These are phyloP conservation scores for Leishmania guyanensis DNA, from an alignment of 208 protist species.

Conservation along the genomic window DNA sequence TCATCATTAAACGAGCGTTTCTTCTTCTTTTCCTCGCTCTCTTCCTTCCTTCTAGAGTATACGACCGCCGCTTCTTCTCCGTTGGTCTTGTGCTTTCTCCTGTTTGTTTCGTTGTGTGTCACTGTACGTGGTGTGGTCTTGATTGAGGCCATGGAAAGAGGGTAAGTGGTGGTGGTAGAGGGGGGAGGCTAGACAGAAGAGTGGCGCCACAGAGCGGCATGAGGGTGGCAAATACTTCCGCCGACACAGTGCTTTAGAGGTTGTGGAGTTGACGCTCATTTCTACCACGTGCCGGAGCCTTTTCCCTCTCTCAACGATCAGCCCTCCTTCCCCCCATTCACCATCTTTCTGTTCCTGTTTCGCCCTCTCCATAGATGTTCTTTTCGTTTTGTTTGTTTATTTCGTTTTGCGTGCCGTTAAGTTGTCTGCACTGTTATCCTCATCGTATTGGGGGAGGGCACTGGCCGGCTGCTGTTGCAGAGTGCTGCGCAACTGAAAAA, in stretches of 20 bases:
- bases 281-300: not conserved
- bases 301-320: not conserved
- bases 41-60: not conserved
- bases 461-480: not conserved
- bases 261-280: not conserved
- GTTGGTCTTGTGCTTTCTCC: not conserved
- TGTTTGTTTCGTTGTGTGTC: slow-evolving; percentile 1
- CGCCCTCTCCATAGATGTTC: not conserved
- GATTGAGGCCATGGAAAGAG: not conserved
- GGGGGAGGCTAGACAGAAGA: not conserved
- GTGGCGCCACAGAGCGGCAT: not conserved
- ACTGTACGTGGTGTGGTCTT: not conserved
- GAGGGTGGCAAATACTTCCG: not conserved
- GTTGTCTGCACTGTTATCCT: slow-evolving; percentile 14
- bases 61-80: not conserved
- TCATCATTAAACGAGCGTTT: not conserved
- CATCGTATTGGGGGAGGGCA: not conserved
- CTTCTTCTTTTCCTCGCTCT: not conserved
- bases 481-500: not conserved
- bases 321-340: not conserved
- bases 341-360: not conserved
- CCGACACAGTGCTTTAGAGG: not conserved
- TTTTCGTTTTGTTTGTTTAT: not conserved
- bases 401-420: slow-evolving; percentile 2
- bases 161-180: not conserved